Evolutionary conservation across 768 basidiomycete genomes (phyloP).

Genomic region (Mycena venus): DNA sequence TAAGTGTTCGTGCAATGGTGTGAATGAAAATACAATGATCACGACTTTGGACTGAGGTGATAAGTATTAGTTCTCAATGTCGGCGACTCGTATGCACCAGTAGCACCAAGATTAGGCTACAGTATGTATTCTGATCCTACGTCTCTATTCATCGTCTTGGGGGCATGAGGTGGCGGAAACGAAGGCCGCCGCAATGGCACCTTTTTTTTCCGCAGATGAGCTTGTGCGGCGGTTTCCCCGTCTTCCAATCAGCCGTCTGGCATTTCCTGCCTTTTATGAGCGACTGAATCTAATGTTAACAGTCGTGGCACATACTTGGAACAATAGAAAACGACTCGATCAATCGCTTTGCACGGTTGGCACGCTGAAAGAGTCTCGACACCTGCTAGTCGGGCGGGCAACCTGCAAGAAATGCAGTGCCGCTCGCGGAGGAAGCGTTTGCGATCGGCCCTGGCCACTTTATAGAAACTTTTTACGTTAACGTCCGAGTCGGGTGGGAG

Average conservation of each 20-base stretch:
- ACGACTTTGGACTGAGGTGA: too few relatives aligned
- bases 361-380: constrained; percentile 1
- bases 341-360: constrained; percentile 11
- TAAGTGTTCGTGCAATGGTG: too few relatives aligned
- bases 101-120: too few relatives aligned
- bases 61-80: too few relatives aligned
- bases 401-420: constrained; percentile 17
- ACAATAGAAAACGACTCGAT: constrained; percentile 23
- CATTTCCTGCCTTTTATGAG: constrained; percentile 9
- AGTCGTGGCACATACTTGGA: constrained; percentile 16
- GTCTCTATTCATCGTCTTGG: too few relatives aligned
- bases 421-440: background rate
- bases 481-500: background rate
- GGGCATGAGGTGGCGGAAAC: background rate
- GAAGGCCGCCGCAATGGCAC: constrained; percentile 19
- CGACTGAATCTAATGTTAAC: background rate
- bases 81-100: too few relatives aligned
- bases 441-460: background rate
- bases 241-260: constrained; percentile 32
- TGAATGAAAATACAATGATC: too few relatives aligned
- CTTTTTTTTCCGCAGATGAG: constrained; percentile 32
- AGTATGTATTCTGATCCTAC: too few relatives aligned
- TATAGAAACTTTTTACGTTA: background rate
- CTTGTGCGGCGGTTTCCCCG: constrained; percentile 31
- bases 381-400: constrained; percentile 15